Conservation (phyloP, 768 basidiomycete genomes). For the Pleurotus pulmonarius region DNA sequence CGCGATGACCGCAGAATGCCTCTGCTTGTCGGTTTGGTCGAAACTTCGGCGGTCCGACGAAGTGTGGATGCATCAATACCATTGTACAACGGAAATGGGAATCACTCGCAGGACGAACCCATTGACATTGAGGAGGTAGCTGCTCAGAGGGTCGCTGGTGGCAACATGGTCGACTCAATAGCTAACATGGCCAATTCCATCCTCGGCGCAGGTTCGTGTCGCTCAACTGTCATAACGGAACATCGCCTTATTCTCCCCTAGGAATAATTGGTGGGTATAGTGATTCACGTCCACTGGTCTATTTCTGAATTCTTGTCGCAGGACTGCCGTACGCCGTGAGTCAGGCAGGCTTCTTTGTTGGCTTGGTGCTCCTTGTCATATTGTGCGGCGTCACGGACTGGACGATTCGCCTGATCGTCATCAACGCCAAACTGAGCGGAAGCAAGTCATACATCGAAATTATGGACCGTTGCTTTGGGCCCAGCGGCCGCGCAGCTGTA, state of each 20-base stretch:
- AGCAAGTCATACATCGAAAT: conserved; percentile 90
- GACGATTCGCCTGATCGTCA: conserved; percentile 94
- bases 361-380: conserved; percentile 74
- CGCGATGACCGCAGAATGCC: conserved; percentile 60
- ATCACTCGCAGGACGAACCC: conserved; percentile 23
- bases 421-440: conserved; percentile 95
- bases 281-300: conserved; percentile 7
- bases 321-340: conserved; percentile 92
- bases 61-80: conserved; percentile 56
- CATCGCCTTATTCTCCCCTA: conserved; percentile 1
- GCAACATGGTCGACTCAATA: conserved; percentile 74
- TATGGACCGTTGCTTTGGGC: conserved; percentile 91
- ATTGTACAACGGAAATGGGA: conserved; percentile 31
- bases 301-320: conserved; percentile 21
- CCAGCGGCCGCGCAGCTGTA: conserved; percentile 87
- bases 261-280: conserved; percentile 60
- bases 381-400: conserved; percentile 90
- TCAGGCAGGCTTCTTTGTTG: conserved; percentile 92
- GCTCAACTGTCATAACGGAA: conserved; percentile 14
- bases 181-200: conserved; percentile 98
- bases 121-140: conserved; percentile 73
- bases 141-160: conserved; percentile 61
- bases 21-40: conserved; percentile 75
- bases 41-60: conserved; percentile 54
- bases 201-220: conserved; percentile 72